Evolutionary conservation across 2,329 filamentous ascomycete genomes (phyloP), one percentile per base, ranked within the genome.

Genomic region (Stachybotrys chlorohalonatus): DNA sequence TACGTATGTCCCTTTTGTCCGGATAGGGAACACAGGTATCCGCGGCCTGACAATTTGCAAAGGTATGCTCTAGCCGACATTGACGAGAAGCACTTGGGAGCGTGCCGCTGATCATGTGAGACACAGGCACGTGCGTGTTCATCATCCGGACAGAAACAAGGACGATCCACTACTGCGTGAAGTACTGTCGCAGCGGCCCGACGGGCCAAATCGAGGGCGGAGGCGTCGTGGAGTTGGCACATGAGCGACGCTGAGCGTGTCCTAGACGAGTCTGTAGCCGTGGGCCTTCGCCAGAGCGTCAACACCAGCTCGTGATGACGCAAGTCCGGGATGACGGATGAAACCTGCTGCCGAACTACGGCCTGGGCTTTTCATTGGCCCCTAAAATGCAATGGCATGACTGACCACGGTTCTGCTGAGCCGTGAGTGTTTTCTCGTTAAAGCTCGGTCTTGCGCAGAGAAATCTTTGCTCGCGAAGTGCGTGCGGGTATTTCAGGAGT

Each of bases 1-100:
- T 99, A 97, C 65, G 85, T 96, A 32, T 99, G 94, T 69, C 94
- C 94, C 0, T 97, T 96, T 67, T 99, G 94, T 69, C 89, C 90
- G 1, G 91, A 96, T 64, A 81, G 91, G 60, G 91, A 96, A 68
- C 93, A 96, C 70, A 92, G 88, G 67, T 97, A 97, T 68, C 94
- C 94, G 6, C 80, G 94, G 62, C 94, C 94, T 39, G 94, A 99
- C 69, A 97, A 97, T 75, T 75, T 99, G 54, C 93, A 96, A 75
- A 85, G 93, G 90, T 95, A 77, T 60, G 80, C 31, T 36, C 11
- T 8, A 42, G 36, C 36, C 8, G 15, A 36, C 31, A 31, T 15
- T 11, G 36, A 24, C 9, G 36, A 42, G 36, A 42, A 42, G 9
- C 9, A 13, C 13, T 9, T 42, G 36, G 6, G 13, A 13, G 9